Evolutionary conservation across 768 basidiomycete genomes (phyloP), one percentile per base, ranked within the genome.

Genomic region (Lactarius akahatsu): DNA sequence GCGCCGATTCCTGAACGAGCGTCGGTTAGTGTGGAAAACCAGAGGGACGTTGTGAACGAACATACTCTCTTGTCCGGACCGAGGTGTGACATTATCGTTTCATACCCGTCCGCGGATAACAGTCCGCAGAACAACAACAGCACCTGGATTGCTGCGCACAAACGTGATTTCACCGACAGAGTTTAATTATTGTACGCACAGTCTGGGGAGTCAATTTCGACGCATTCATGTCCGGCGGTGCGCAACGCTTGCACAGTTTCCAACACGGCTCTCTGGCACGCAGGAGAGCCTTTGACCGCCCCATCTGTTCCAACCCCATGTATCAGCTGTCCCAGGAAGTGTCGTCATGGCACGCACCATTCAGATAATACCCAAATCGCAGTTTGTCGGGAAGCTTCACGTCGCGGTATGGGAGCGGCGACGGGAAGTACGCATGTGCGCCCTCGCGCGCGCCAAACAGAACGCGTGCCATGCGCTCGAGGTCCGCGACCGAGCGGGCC

Each of bases 341-440:
- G 32, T 32, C 32, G 32, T 32, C 32, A 32, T 32, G 57, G 8
- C 34, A 50, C 68, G 59, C 30, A 82, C 88, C 88, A 61, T 82
- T 78, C 47, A 80, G 81, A 71, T 89, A 93, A 73, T 89, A 94
- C 4, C 91, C 93, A 70, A 95, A 87, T 66, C 81, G 82, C 41
- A 93, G 78, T 73, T 84, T 90, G 50, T 74, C 62, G 4, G 85
- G 80, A 43, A 92, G 71, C 41, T 79, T 71, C 0, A 83, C 77
- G 2, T 87, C 81, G 38, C 85, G 80, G 74, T 85, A 94, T 7
- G 86, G 86, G 30, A 91, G 30, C 0, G 90, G 73, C 36, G 81
- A 80, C 59, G 81, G 82, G 38, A 64, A 66, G 57, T 61, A 66
- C 34, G 9, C 58, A 2, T 30, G 2, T 10, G n/a, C 30, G 28